Base-by-base conservation (phyloP, 2,329 filamentous ascomycete species). In the Immersiporthe knoxdaviesiana region DNA sequence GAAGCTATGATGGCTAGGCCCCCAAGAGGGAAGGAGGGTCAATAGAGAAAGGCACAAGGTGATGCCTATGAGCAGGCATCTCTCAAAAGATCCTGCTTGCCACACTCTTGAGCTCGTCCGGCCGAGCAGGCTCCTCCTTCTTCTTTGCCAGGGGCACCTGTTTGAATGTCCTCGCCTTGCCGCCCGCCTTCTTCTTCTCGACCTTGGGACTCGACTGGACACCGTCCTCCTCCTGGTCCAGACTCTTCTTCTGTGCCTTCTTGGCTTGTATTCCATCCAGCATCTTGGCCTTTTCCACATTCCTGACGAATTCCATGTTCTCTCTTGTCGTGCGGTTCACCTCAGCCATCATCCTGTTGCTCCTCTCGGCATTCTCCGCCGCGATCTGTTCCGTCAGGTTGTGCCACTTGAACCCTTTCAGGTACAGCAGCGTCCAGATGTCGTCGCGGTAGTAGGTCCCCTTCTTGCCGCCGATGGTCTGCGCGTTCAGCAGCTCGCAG, bases 331-430 rank as follows among this genome's bases (percentile, higher is more conserved):
- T 88, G 82, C 90, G 90, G 75, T 87, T 86, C 73, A 96, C 92
- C 80, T 96, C 93, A 16, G 91, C 91, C 69, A 91, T 83, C 86
- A 96, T 88, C 75, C 92, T 86, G 75, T 90, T 91, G 66, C 89
- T 86, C 69, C 92, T 83, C 80, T 95, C 92, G 6, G 92, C 92
- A 77, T 94, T 93, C 82, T 97, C 93, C 37, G 90, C 87, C 54
- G 91, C 86, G 73, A 95, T 94, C 80, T 94, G 91, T 78, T 92
- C 91, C 68, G 91, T 93, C 72, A 90, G 79, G 75, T 90, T 84
- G 72, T 86, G 83, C 93, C 93, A 97, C 79, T 95, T 96, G 82
- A 96, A 95, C 1, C 92, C 92, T 72, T 88, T 91, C 72, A 97
- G 81, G 76, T 97, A 97, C 71, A 92, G 86, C 72, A 96, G 82